Conservation (phyloP, 257 asterid genomes). For the Solanum chiquidenum region DNA sequence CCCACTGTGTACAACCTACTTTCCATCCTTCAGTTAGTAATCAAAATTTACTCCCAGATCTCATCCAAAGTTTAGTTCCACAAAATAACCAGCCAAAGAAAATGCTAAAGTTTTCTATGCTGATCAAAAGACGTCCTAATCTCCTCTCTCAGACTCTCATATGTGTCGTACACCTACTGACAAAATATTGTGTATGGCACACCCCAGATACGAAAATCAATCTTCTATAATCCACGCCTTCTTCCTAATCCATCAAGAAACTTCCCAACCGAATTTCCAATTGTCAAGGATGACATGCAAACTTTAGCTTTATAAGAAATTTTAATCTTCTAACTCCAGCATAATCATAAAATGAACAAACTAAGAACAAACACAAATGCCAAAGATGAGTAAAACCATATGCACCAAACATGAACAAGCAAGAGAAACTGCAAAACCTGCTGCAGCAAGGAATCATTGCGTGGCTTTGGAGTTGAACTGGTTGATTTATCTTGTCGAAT, state of each 20-base stretch:
- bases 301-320: not conserved
- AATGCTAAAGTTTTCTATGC: not conserved
- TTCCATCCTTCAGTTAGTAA: not conserved
- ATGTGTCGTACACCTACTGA: not conserved
- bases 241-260: not conserved
- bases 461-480: conserved; percentile 44
- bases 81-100: not conserved
- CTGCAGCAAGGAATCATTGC: conserved; percentile 57
- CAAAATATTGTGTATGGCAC: not conserved
- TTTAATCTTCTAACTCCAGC: not conserved
- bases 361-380: not conserved
- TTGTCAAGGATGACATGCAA: not conserved
- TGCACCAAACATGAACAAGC: not conserved
- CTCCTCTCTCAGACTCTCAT: not conserved
- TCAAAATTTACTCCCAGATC: not conserved
- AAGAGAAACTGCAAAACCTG: conserved; percentile 41
- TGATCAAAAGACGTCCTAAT: not conserved
- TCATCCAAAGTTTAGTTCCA: not conserved
- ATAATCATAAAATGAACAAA: not conserved
- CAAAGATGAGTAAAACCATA: not conserved
- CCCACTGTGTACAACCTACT: not conserved
- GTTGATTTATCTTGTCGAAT: conserved; percentile 49
- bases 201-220: not conserved
- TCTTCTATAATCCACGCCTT: not conserved
- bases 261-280: not conserved